Percentiles rank a stretch among this genome's conserved stretches.
Conservation (phyloP, 2,329 filamentous ascomycete genomes). For the Aspergillus novofumigatus region DNA sequence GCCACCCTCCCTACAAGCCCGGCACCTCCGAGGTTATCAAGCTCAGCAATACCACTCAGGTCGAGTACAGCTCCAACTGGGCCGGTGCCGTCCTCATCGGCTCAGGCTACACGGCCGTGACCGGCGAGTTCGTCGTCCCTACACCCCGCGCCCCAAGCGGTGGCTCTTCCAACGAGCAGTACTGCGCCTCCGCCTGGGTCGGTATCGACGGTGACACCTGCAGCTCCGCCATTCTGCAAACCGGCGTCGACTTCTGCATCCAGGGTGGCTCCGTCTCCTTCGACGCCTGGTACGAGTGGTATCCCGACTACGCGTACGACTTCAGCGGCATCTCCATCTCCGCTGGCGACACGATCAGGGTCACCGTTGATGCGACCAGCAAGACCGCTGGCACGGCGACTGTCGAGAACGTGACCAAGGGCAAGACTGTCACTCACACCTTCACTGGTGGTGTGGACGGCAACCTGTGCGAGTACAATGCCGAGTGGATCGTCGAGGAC, state of each 20-base stretch:
- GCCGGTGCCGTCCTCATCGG: conserved; percentile 54
- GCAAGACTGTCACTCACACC: conserved; percentile 48
- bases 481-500: conserved; percentile 55
- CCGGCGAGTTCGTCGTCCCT: conserved; percentile 51
- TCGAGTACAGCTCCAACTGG: conserved; percentile 54
- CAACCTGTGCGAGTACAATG: conserved; percentile 51
- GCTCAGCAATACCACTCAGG: conserved; percentile 38
- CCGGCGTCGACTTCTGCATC: conserved; percentile 53
- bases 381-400: conserved; percentile 41
- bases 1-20: conserved; percentile 28
- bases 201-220: conserved; percentile 59
- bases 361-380: conserved; percentile 41
- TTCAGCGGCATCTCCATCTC: conserved; percentile 45
- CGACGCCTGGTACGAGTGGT: conserved; percentile 59
- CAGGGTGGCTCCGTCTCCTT: conserved; percentile 40
- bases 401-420: conserved; percentile 51
- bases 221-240: conserved; percentile 50
- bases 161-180: conserved; percentile 28
- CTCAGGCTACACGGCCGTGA: conserved; percentile 49
- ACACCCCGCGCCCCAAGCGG: conserved; percentile 39
- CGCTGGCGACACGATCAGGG: conserved; percentile 41
- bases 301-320: conserved; percentile 52
- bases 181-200: conserved; percentile 54
- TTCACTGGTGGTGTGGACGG: conserved; percentile 42
- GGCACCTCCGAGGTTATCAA: conserved; percentile 24